Conservation (phyloP, 2,329 filamentous ascomycete genomes). For the Trichophyton benhamiae region DNA sequence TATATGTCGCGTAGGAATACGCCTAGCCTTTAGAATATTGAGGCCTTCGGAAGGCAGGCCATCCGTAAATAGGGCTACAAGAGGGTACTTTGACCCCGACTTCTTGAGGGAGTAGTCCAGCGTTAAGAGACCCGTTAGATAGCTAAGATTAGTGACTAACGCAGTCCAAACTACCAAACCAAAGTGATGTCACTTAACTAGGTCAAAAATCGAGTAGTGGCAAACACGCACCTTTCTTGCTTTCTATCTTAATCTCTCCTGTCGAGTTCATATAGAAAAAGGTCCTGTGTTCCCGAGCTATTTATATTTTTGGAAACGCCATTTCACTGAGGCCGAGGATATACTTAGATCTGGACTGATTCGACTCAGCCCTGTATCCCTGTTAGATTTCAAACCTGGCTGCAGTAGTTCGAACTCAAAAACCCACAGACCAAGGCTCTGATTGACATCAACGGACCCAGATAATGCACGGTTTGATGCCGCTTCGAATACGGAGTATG, state of each 20-base stretch:
- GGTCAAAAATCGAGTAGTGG: background rate
- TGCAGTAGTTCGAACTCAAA: conserved; percentile 1
- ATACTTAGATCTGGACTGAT: background rate
- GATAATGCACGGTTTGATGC: background rate
- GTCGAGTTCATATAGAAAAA: conserved; percentile 1
- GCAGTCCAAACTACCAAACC: conserved; percentile 63
- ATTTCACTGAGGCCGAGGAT: background rate
- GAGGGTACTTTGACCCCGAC: conserved; percentile 56
- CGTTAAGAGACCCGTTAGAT: conserved; percentile 70
- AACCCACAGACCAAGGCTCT: background rate
- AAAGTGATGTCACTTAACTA: background rate
- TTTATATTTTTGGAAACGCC: background rate
- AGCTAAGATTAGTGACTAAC: conserved; percentile 71
- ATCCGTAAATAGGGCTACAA: conserved; percentile 73
- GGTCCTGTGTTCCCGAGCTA: background rate
- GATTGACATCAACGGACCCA: background rate
- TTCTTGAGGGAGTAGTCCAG: conserved; percentile 64
- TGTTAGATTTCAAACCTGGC: background rate
- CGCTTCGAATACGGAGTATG: background rate
- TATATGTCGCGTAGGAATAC: conserved; percentile 58
- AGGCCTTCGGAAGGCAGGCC: conserved; percentile 57
- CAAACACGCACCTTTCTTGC: conserved; percentile 3
- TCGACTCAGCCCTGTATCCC: background rate
- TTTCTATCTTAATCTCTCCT: background rate
- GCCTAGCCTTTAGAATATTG: conserved; percentile 54